Evolutionary conservation across 345 rosid genomes (phyloP).

Genomic region (Acer negundo): DNA sequence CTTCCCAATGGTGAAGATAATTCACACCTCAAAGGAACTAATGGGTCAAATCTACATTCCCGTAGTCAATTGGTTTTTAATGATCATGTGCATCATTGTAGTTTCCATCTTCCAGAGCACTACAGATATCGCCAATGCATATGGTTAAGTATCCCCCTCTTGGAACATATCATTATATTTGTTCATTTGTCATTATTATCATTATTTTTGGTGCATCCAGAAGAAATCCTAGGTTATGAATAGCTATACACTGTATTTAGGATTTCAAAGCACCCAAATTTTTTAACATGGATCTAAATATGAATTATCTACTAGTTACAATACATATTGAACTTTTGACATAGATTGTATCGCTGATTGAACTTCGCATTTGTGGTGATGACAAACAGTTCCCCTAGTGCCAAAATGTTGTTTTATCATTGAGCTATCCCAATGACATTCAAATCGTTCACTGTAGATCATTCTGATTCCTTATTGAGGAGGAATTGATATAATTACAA

Average conservation of each 20-base stretch:
- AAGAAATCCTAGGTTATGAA: background rate
- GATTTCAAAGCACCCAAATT: background rate
- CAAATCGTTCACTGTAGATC: background rate
- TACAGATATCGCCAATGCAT: slow-evolving; percentile 95
- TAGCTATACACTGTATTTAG: background rate
- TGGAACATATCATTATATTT: background rate
- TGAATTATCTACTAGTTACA: background rate
- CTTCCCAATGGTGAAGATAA: slow-evolving; percentile 92
- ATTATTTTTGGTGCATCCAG: slow-evolving; percentile 4
- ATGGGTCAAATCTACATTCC: slow-evolving; percentile 98
- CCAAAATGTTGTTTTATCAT: slow-evolving; percentile 5
- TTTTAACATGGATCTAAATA: background rate
- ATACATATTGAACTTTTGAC: background rate
- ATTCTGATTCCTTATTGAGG: background rate
- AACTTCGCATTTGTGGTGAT: background rate
- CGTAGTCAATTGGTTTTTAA: slow-evolving; percentile 82
- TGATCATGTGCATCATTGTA: slow-evolving; percentile 87
- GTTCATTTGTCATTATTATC: background rate
- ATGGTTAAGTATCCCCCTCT: slow-evolving; percentile 51
- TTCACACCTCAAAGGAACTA: slow-evolving; percentile 81
- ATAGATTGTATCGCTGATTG: background rate
- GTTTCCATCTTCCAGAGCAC: slow-evolving; percentile 88
- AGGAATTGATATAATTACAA: background rate
- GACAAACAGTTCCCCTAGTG: background rate
- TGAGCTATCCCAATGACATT: background rate